phyloP scores from a whole-genome alignment of 1,284 basidiomycete genomes.

The Golubevia pallescens region DNA sequence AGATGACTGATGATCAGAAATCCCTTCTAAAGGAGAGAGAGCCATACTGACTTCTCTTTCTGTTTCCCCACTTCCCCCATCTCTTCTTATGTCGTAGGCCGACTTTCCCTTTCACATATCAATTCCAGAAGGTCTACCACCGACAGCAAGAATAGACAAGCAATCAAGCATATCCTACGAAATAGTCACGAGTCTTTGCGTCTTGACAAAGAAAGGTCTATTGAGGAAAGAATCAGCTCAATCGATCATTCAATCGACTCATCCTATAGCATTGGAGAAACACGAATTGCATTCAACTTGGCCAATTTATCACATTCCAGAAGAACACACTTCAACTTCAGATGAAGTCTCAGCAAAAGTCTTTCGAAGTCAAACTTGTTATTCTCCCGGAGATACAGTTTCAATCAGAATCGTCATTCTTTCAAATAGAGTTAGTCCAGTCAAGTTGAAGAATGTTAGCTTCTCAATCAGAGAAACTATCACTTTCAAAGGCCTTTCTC shows the following conservation, averaged over 20 bases:
- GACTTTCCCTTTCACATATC: slow-evolving; percentile 43
- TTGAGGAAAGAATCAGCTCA: slow-evolving; percentile 30
- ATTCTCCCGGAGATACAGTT: slow-evolving; percentile 43
- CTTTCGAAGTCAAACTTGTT: slow-evolving; percentile 38
- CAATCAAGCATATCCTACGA: slow-evolving; percentile 50
- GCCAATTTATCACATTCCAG: slow-evolving; percentile 47
- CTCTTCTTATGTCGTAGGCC: neutral
- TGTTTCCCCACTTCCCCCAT: neutral
- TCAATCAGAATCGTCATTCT: slow-evolving; percentile 38
- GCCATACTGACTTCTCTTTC: too few species aligned
- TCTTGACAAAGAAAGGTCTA: slow-evolving; percentile 36
- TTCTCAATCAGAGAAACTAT: slow-evolving; percentile 48
- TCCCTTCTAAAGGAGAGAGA: too few species aligned
- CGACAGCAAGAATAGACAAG: slow-evolving; percentile 52
- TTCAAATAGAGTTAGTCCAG: slow-evolving; percentile 31
- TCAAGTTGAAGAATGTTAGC: slow-evolving; percentile 51
- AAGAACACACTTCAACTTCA: slow-evolving; percentile 29
- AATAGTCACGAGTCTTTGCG: slow-evolving; percentile 54
- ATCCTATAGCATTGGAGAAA: slow-evolving; percentile 52
- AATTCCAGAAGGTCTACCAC: slow-evolving; percentile 56
- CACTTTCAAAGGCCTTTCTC: slow-evolving; percentile 41
- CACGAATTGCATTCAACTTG: slow-evolving; percentile 60
- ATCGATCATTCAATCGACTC: slow-evolving; percentile 47
- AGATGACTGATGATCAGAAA: too few species aligned
- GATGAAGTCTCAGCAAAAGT: slow-evolving; percentile 21